Evolutionary conservation across 2,329 filamentous ascomycete species (phyloP).

Genomic region (Hymenoscyphus fraxineus): DNA sequence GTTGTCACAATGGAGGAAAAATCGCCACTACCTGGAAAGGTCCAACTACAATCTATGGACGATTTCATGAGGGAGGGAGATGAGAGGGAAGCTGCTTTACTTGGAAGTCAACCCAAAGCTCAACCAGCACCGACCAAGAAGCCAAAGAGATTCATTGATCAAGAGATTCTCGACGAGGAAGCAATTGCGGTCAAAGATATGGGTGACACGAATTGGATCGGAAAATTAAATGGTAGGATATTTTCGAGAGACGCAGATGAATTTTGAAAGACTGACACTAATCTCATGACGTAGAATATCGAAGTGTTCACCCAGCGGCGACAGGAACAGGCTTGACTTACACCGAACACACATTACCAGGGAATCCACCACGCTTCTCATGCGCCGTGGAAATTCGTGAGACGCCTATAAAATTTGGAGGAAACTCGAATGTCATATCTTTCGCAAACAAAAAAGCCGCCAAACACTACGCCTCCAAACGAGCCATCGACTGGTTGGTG

Average conservation of each 20-base stretch:
- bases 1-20: neutral
- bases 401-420: conserved; percentile 22
- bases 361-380: conserved; percentile 20
- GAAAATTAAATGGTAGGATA: conserved; percentile 26
- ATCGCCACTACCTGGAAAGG: neutral
- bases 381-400: conserved; percentile 27
- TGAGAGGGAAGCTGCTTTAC: conserved; percentile 7
- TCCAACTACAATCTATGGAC: conserved; percentile 14
- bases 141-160: conserved; percentile 15
- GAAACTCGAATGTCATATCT: conserved; percentile 3
- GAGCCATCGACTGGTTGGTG: conserved; percentile 33
- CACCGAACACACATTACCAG: conserved; percentile 8
- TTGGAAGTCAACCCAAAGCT: neutral
- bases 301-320: conserved; percentile 16
- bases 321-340: conserved; percentile 11
- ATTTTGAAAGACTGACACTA: neutral
- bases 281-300: conserved; percentile 26
- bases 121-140: conserved; percentile 15
- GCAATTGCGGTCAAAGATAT: conserved; percentile 22
- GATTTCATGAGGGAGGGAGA: conserved; percentile 20
- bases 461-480: conserved; percentile 33
- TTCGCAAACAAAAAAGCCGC: conserved; percentile 33
- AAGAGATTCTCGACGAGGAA: conserved; percentile 16
- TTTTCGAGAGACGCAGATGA: neutral
- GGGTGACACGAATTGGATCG: conserved; percentile 32